Evolutionary conservation across 345 rosid genomes (phyloP).

Genomic region (Erodium maritimum): DNA sequence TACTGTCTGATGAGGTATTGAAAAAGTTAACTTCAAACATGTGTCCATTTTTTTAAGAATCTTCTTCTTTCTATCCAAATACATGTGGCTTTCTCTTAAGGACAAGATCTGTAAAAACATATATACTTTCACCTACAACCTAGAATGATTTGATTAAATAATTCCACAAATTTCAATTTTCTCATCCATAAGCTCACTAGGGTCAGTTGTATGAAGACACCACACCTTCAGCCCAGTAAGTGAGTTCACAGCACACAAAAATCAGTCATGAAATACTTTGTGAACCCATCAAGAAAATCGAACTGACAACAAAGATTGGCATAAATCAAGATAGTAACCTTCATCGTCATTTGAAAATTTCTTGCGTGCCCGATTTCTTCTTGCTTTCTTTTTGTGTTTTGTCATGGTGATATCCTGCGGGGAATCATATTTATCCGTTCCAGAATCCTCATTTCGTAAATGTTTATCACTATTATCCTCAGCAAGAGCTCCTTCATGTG

Average conservation of each 20-base stretch:
- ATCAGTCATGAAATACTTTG: background rate
- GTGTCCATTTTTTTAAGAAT: too few relatives aligned
- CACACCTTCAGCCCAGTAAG: background rate
- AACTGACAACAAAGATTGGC: background rate
- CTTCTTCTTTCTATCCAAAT: too few relatives aligned
- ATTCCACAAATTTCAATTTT: too few relatives aligned
- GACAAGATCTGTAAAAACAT: too few relatives aligned
- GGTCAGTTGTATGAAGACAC: background rate
- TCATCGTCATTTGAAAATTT: constrained; percentile 19
- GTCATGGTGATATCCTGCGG: constrained; percentile 12
- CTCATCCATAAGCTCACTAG: background rate
- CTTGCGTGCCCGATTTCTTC: constrained; percentile 23
- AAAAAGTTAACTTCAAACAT: too few relatives aligned
- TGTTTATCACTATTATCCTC: constrained; percentile 10
- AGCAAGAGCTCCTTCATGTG: constrained; percentile 15
- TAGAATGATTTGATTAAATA: too few relatives aligned
- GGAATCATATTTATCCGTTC: constrained; percentile 16
- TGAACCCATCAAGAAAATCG: background rate
- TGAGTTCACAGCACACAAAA: background rate
- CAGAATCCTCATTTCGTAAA: constrained; percentile 17
- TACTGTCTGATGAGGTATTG: background rate
- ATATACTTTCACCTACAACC: background rate
- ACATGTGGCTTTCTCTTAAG: too few relatives aligned
- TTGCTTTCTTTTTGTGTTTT: constrained; percentile 42
- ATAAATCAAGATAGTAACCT: constrained; percentile 21